These are phyloP conservation scores for Aspergillus wentii DNA, from an alignment of 495 filamentous ascomycete species.

Conservation along the genomic window DNA sequence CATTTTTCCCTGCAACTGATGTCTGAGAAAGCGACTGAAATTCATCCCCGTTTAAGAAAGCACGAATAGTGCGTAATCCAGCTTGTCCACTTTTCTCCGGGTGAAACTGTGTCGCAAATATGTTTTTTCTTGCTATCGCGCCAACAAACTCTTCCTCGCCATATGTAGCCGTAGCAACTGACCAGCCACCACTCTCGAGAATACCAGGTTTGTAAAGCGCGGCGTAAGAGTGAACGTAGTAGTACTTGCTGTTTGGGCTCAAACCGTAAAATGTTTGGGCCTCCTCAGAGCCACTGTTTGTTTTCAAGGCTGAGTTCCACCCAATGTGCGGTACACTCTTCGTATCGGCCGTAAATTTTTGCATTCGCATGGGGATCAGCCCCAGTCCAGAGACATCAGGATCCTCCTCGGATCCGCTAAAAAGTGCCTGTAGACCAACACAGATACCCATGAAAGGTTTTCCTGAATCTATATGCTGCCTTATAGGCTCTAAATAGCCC, in stretches of 20 bases:
- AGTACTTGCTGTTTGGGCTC: constrained; percentile 81
- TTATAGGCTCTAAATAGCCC: constrained; percentile 76
- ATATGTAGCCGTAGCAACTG: constrained; percentile 81
- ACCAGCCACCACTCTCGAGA: constrained; percentile 77
- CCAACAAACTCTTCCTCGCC: constrained; percentile 89
- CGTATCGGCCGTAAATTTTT: constrained; percentile 66
- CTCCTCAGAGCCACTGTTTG: constrained; percentile 38
- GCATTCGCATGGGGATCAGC: constrained; percentile 64
- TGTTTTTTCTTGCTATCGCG: constrained; percentile 75
- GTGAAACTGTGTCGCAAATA: constrained; percentile 94
- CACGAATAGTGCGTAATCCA: constrained; percentile 74
- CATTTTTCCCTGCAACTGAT: constrained; percentile 21
- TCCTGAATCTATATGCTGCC: constrained; percentile 71
- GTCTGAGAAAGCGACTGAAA: constrained; percentile 37
- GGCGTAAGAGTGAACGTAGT: constrained; percentile 96
- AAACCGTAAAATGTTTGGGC: constrained; percentile 66
- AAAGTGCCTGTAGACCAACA: constrained; percentile 88
- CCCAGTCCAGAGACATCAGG: constrained; percentile 65
- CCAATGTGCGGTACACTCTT: constrained; percentile 98
- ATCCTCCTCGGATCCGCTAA: constrained; percentile 77
- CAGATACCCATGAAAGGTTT: constrained; percentile 99
- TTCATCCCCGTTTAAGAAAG: constrained; percentile 69
- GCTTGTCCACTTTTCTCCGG: constrained; percentile 95
- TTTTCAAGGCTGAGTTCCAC: constrained; percentile 82
- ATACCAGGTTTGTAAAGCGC: constrained; percentile 66